Conservation (phyloP, 2,329 filamentous ascomycete species). For the Karstenula rhodostoma region DNA sequence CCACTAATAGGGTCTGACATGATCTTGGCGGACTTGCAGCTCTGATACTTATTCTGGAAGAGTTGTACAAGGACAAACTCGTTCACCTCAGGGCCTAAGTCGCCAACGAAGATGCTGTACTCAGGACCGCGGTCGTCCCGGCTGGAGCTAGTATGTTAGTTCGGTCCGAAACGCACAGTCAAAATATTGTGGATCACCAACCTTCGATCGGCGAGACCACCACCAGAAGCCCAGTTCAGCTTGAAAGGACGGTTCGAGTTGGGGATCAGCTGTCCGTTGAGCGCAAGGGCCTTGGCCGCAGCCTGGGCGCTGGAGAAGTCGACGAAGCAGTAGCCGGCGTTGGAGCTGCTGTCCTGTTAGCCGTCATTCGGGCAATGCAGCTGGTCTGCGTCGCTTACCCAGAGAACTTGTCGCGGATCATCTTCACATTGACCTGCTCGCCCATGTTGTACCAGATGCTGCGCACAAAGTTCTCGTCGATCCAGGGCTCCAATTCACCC, state of each 20-base stretch:
- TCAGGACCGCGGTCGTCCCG: constrained; percentile 96
- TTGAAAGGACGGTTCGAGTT: constrained; percentile 97
- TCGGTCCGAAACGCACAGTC: constrained; percentile 12
- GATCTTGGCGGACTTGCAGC: constrained; percentile 99
- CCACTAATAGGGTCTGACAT: constrained; percentile 99
- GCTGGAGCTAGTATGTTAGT: constrained; percentile 41
- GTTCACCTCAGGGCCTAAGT: constrained; percentile 97
- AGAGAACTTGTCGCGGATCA: constrained; percentile 99
- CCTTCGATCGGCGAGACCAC: constrained; percentile 93
- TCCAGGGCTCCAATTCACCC: constrained; percentile 99
- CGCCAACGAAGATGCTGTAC: constrained; percentile 96
- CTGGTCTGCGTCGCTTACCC: constrained; percentile 67
- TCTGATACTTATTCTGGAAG: constrained; percentile 94
- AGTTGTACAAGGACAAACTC: constrained; percentile 97
- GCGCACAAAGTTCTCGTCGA: constrained; percentile 98
- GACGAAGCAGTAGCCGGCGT: constrained; percentile 98
- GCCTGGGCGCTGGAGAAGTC: constrained; percentile 82
- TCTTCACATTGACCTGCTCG: constrained; percentile 97
- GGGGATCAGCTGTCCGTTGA: constrained; percentile 89
- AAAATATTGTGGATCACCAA: constrained; percentile 52
- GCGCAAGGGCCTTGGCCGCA: constrained; percentile 86
- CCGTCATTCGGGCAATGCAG: constrained; percentile 12
- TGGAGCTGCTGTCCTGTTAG: constrained; percentile 74
- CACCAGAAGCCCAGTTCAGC: constrained; percentile 98
- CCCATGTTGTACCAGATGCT: constrained; percentile 93